Base-by-base conservation (phyloP, 441 rosid species). In the Euphorbia celastroides region DNA sequence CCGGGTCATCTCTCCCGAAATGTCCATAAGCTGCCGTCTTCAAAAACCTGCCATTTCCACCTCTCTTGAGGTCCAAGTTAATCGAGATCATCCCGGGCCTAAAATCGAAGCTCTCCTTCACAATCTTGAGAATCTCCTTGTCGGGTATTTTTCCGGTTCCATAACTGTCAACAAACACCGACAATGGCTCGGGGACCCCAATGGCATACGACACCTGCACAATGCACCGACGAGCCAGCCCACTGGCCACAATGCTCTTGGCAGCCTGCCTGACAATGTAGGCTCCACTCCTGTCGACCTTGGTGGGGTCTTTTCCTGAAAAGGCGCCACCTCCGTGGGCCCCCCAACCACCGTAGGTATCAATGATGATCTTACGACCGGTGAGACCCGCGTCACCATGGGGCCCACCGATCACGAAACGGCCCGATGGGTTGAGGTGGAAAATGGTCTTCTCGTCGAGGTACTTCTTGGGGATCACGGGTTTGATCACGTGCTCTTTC, bases 321-420 rank as follows among this genome's bases (percentile, higher is more conserved):
- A 81, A 76, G 44, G 85, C 85, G 64, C 85, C 81, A 5, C 85
- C 82, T 27, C 82, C 81, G 7, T 78, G 82, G 41, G 85, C 85
- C 57, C 82, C 85, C 85, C 85, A 81, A 4, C 82, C 85, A 69
- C 85, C 85, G 31, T 79, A 81, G 20, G 81, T 79, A 42, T 81
- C 79, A 7, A 81, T 81, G 61, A 84, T 84, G 71, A 84, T 84
- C 74, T 84, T 84, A 57, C 86, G 77, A 2, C 88, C 85, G 8
- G 88, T 84, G 42, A 84, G 88, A 57, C 86, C 86, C 0, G 88
- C 88, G 65, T 81, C 88, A 56, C 86, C 86, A 5, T 84, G 88
- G 30, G 88, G 88, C 0, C 88, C 86, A 57, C 88, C 88, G 50
- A 80, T 83, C 48, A 79, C 88, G 11, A 81, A 83, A 3, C 88